These are phyloP conservation scores for Cephalotrichum gorgonifer DNA, from an alignment of 2,329 filamentous ascomycete species.

Conservation along the genomic window DNA sequence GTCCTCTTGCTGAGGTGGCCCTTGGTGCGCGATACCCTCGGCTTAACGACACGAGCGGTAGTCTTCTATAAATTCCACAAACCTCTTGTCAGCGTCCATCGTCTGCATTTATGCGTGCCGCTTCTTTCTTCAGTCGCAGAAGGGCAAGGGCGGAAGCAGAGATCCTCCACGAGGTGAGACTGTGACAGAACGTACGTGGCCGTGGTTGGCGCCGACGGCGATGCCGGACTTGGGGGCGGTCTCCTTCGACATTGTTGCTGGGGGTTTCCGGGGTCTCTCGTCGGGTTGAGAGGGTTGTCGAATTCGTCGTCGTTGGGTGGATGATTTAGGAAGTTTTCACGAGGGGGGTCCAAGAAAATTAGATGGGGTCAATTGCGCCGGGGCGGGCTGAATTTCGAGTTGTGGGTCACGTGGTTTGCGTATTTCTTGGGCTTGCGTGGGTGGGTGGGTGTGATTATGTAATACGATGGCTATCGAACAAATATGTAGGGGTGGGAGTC, in stretches of 20 bases:
- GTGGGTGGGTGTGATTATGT: too few species aligned
- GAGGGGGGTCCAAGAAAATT: background rate
- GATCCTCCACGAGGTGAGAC: slow-evolving; percentile 70
- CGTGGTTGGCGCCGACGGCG: slow-evolving; percentile 51
- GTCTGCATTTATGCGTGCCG: slow-evolving; percentile 35
- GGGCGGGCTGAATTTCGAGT: slow-evolving; percentile 11
- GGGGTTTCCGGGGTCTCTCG: slow-evolving; percentile 11
- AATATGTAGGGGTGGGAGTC: too few species aligned
- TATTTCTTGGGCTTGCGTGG: slow-evolving; percentile 9
- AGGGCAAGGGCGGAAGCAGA: slow-evolving; percentile 43
- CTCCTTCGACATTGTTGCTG: slow-evolving; percentile 48
- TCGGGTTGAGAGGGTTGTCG: slow-evolving; percentile 19
- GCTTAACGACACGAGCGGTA: slow-evolving; percentile 67
- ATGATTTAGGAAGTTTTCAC: slow-evolving; percentile 1
- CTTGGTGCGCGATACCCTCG: slow-evolving; percentile 77
- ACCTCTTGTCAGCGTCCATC: slow-evolving; percentile 52
- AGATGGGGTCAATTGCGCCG: background rate
- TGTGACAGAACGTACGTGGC: slow-evolving; percentile 47
- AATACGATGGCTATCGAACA: too few species aligned
- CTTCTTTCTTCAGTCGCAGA: slow-evolving; percentile 7
- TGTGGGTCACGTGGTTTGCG: slow-evolving; percentile 21
- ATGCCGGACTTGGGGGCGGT: slow-evolving; percentile 46
- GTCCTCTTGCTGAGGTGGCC: slow-evolving; percentile 95
- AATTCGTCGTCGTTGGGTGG: slow-evolving; percentile 11
- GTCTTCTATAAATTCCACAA: slow-evolving; percentile 56